Evolutionary conservation across 1,284 basidiomycete genomes (phyloP).

Genomic region (Afroboletus lepidellus): DNA sequence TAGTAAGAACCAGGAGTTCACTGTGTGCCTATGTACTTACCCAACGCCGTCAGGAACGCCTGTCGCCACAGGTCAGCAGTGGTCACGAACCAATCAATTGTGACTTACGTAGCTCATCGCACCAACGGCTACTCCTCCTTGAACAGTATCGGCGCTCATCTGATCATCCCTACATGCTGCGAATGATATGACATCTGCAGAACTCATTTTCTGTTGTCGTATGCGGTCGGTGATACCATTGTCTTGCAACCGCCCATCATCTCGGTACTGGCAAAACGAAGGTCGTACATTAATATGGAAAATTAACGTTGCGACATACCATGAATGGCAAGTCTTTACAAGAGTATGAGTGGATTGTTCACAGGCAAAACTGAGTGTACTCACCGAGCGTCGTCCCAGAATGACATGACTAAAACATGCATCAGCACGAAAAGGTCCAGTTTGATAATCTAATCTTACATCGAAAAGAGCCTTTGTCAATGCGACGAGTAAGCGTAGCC

Average conservation of each 20-base stretch:
- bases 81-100: background rate
- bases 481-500: background rate
- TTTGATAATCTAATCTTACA: constrained; percentile 38
- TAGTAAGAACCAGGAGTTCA: background rate
- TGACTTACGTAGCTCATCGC: constrained; percentile 67
- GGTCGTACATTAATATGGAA: background rate
- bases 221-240: constrained; percentile 42
- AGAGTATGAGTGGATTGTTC: background rate
- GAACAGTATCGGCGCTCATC: constrained; percentile 61
- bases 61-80: constrained; percentile 25
- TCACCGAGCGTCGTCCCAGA: constrained; percentile 30
- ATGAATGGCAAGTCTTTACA: constrained; percentile 59
- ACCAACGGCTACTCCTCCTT: constrained; percentile 55
- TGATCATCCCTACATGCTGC: constrained; percentile 80
- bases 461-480: constrained; percentile 62
- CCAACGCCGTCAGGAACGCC: constrained; percentile 69
- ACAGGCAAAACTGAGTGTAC: background rate
- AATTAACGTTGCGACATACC: constrained; percentile 36
- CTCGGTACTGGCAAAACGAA: constrained; percentile 49
- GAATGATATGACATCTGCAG: constrained; percentile 61
- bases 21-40: constrained; percentile 32
- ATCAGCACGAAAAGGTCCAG: background rate
- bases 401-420: constrained; percentile 23
- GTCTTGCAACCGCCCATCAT: constrained; percentile 55
- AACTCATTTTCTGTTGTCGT: constrained; percentile 35